These are phyloP conservation scores for Trichoderma citrinoviride DNA, from an alignment of 2,329 filamentous ascomycete genomes.

Conservation along the genomic window DNA sequence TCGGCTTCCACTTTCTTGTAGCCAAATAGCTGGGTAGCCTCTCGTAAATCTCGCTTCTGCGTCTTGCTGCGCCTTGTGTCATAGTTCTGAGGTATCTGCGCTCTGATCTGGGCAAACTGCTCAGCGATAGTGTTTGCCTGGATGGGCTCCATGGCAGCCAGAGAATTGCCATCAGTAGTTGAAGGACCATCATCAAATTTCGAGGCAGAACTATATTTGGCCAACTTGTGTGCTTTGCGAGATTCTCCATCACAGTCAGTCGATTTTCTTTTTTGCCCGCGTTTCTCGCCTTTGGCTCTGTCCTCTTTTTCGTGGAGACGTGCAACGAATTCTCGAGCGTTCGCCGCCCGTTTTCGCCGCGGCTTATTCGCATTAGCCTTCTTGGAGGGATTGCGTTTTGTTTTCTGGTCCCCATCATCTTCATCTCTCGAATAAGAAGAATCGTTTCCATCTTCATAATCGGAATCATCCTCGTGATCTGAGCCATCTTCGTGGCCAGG, in stretches of 20 bases:
- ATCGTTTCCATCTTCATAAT: not conserved
- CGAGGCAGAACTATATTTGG: too few species aligned
- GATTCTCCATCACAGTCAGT: too few species aligned
- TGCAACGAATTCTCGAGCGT: conserved; percentile 10
- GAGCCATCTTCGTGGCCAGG: too few species aligned
- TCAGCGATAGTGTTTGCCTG: conserved; percentile 4
- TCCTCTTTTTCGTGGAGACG: conserved; percentile 10
- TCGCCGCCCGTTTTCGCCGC: not conserved
- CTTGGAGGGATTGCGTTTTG: not conserved
- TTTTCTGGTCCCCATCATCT: not conserved
- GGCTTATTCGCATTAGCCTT: not conserved
- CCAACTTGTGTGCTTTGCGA: too few species aligned
- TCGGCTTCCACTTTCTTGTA: conserved; percentile 20
- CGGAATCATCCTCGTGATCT: not conserved
- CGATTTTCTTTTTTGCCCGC: not conserved
- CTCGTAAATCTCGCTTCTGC: conserved; percentile 23
- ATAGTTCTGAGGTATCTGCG: conserved; percentile 13
- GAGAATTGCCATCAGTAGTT: not conserved
- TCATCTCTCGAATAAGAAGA: not conserved
- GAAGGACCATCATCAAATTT: not conserved
- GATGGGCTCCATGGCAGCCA: not conserved
- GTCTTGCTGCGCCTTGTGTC: conserved; percentile 23
- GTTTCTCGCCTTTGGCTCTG: not conserved
- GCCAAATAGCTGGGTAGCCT: conserved; percentile 26
- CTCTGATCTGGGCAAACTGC: conserved; percentile 16